phyloP scores from a whole-genome alignment of 2,329 filamentous ascomycete genomes.

The Blastomyces emzantsi region DNA sequence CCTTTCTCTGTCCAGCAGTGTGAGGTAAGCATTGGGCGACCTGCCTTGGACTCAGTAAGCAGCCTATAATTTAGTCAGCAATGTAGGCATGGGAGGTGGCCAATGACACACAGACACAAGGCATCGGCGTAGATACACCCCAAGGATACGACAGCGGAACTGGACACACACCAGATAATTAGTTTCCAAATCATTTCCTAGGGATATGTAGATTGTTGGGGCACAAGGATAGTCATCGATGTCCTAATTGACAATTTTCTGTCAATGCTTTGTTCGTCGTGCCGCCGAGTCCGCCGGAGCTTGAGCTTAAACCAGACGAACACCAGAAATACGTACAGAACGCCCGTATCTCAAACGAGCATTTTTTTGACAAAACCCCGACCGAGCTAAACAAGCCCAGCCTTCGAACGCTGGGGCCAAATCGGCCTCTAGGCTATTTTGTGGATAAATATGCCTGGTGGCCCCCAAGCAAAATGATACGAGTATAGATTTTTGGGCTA shows the following conservation, averaged over 20 bases:
- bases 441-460: not conserved
- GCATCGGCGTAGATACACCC: not conserved
- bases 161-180: not conserved
- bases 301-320: not conserved
- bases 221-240: not conserved
- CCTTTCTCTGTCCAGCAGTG: not conserved
- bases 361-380: not conserved
- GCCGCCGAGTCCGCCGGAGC: not conserved
- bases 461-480: not conserved
- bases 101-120: not conserved
- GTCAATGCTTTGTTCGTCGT: not conserved
- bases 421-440: not conserved
- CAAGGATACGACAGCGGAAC: slow-evolving; percentile 5
- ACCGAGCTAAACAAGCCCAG: not conserved
- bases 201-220: not conserved
- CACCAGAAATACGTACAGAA: not conserved
- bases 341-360: not conserved
- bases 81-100: not conserved
- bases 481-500: not conserved
- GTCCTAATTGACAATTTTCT: not conserved
- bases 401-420: not conserved
- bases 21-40: not conserved
- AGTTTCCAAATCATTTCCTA: not conserved
- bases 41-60: not conserved
- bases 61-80: not conserved